Evolutionary conservation across 2,329 filamentous ascomycete species (phyloP).

Genomic region (Ambrosiella beaveri): DNA sequence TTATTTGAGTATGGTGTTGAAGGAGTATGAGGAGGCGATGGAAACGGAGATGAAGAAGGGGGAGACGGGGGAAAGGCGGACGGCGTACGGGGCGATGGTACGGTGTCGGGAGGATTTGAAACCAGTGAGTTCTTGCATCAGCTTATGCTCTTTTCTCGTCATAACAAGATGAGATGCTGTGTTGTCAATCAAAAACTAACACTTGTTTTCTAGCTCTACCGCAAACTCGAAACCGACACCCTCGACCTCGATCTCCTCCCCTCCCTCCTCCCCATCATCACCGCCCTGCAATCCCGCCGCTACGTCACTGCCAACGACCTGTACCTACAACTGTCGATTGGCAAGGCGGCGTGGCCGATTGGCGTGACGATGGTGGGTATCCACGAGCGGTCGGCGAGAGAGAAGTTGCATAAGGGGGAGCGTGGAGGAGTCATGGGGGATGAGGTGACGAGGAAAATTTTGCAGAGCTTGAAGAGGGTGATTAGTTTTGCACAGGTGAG

Average conservation of each 20-base stretch:
- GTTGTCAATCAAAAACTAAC: not conserved
- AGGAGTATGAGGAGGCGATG: slow-evolving; percentile 70
- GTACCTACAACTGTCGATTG: slow-evolving; percentile 82
- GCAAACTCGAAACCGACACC: slow-evolving; percentile 67
- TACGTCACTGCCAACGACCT: slow-evolving; percentile 96
- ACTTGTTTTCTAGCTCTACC: slow-evolving; percentile 45
- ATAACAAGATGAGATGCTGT: not conserved
- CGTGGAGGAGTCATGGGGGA: slow-evolving; percentile 95
- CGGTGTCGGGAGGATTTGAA: slow-evolving; percentile 77
- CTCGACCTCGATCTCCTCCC: slow-evolving; percentile 63
- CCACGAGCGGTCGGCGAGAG: slow-evolving; percentile 85
- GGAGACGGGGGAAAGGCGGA: slow-evolving; percentile 60
- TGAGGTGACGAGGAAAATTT: slow-evolving; percentile 82
- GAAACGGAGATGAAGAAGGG: slow-evolving; percentile 39
- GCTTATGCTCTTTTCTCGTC: not conserved
- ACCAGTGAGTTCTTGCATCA: slow-evolving; percentile 33
- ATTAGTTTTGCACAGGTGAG: slow-evolving; percentile 91
- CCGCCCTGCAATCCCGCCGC: slow-evolving; percentile 71
- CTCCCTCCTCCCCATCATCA: slow-evolving; percentile 79
- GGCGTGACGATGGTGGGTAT: slow-evolving; percentile 99
- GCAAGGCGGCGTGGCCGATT: slow-evolving; percentile 95
- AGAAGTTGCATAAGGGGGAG: slow-evolving; percentile 79
- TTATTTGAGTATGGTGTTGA: slow-evolving; percentile 92
- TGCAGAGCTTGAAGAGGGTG: slow-evolving; percentile 95
- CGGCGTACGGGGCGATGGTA: slow-evolving; percentile 69